These are phyloP conservation scores for Tripidium arundinaceum DNA, from an alignment of 202 grass and related monocot species.

Conservation along the genomic window DNA sequence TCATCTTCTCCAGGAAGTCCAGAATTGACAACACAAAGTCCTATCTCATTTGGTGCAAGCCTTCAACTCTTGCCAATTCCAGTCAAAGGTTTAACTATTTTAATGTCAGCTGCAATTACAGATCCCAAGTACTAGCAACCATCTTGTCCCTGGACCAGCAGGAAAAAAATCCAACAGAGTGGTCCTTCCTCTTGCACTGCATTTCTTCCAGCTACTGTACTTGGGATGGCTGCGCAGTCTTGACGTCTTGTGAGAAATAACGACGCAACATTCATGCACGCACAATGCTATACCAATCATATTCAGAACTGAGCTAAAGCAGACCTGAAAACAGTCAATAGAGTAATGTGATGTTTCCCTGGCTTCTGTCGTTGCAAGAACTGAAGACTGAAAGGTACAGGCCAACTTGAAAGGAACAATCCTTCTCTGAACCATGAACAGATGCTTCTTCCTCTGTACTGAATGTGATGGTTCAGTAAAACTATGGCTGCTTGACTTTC, in stretches of 20 bases:
- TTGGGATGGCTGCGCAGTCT: slow-evolving; percentile 8
- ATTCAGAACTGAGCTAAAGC: slow-evolving; percentile 10
- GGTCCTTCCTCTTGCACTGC: slow-evolving; percentile 17
- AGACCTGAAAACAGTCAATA: slow-evolving; percentile 27
- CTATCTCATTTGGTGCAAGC: neutral
- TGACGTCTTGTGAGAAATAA: slow-evolving; percentile 20
- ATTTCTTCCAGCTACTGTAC: slow-evolving; percentile 13
- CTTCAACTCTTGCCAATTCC: slow-evolving; percentile 15
- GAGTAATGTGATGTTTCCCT: neutral
- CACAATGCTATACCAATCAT: neutral
- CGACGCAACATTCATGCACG: neutral
- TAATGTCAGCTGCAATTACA: slow-evolving; percentile 19
- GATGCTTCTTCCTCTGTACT: slow-evolving; percentile 8
- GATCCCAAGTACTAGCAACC: slow-evolving; percentile 8
- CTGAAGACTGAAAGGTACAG: slow-evolving; percentile 11
- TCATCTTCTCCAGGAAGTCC: neutral
- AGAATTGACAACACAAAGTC: slow-evolving; percentile 19
- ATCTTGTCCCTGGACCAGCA: slow-evolving; percentile 15
- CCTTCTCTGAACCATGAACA: neutral
- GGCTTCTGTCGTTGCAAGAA: slow-evolving; percentile 11
- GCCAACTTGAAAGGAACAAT: slow-evolving; percentile 21
- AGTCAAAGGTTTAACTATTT: slow-evolving; percentile 32
- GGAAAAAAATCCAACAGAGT: neutral
- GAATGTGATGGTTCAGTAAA: neutral
- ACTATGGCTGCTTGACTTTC: slow-evolving; percentile 20